Base-by-base conservation (phyloP, 148 eudicot genomes). In the Salicornia ramosissima region DNA sequence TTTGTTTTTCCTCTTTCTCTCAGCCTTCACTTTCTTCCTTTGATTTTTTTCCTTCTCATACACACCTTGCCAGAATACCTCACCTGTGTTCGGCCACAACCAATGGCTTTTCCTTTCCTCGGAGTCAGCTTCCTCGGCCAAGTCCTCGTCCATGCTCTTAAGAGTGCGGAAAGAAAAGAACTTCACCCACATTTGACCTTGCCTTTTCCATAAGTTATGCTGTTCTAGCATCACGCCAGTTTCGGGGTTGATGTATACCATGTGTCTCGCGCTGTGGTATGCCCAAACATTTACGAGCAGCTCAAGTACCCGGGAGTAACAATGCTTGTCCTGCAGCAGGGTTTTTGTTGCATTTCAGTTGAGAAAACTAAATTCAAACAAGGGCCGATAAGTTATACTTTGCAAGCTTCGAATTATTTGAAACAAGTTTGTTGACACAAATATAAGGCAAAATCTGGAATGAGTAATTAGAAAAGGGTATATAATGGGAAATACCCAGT, bases 81-180 rank as follows among this genome's bases (percentile, higher is more conserved):
- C 97, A 1, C 98, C 97, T 0, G 97, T 94, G 34, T 67, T 75
- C 14, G 98, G 98, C 98, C 98, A 94, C 64, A 94, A 63, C 98
- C 98, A 86, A 50, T 80, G 83, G 53, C 70, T 86, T 52, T 64
- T 78, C 1, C 76, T 80, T 56, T 30, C 68, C 40, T 88, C 96
- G 0, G 90, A 69, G 77, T 94, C 98, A 0, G 82, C 84, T 78
- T 88, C 98, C 77, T 94, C 97, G 0, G 98, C 98, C 53, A 94
- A 77, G 70, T 94, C 98, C 77, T 90, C 97, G 19, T 94, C 98
- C 89, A 94, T 90, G 89, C 66, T 80, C 82, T 90, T 94, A 19
- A 94, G 79, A 26, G 86, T 82, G 71, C 62, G 71, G 50, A 70
- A 72, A 18, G 83, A 82, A 66, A 94, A 90, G 89, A 95, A 94